Evolutionary conservation across 208 protist genomes (phyloP).

Genomic region (Wallacemonas sp.): DNA sequence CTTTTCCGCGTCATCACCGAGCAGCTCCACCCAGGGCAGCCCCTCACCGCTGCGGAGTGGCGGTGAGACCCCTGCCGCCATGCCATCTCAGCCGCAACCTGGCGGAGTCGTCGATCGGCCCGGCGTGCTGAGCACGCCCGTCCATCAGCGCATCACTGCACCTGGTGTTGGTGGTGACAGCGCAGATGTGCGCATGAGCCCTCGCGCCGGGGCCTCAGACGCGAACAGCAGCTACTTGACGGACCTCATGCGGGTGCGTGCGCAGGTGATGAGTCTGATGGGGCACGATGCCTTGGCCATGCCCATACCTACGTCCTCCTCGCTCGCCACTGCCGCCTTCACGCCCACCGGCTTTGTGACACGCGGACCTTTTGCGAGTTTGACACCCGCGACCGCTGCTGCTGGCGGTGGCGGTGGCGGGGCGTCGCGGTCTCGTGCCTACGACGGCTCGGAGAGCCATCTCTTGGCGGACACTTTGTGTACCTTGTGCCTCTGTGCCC

Average conservation of each 20-base stretch:
- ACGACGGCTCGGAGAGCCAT: background rate
- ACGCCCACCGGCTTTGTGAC: too few relatives aligned
- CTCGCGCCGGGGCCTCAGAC: background rate
- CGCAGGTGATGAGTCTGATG: conserved; percentile 6
- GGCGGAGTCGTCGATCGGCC: background rate
- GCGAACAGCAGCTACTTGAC: background rate
- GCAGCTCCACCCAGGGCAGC: too few relatives aligned
- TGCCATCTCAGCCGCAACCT: too few relatives aligned
- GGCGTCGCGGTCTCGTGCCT: background rate
- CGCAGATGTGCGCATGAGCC: too few relatives aligned
- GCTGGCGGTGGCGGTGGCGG: too few relatives aligned
- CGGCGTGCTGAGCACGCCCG: background rate
- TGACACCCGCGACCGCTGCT: background rate
- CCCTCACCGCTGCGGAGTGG: too few relatives aligned
- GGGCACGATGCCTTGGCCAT: background rate
- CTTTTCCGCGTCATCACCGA: background rate
- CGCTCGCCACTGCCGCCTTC: too few relatives aligned
- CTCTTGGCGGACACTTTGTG: background rate
- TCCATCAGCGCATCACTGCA: background rate
- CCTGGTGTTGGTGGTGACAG: background rate
- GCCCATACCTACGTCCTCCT: too few relatives aligned
- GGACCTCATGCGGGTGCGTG: conserved; percentile 1
- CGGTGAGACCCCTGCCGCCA: too few relatives aligned
- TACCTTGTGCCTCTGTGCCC: conserved; percentile 1
- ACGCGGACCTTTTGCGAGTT: too few relatives aligned